These are phyloP conservation scores for Leishmania major DNA, from an alignment of 208 protist genomes.

Conservation along the genomic window DNA sequence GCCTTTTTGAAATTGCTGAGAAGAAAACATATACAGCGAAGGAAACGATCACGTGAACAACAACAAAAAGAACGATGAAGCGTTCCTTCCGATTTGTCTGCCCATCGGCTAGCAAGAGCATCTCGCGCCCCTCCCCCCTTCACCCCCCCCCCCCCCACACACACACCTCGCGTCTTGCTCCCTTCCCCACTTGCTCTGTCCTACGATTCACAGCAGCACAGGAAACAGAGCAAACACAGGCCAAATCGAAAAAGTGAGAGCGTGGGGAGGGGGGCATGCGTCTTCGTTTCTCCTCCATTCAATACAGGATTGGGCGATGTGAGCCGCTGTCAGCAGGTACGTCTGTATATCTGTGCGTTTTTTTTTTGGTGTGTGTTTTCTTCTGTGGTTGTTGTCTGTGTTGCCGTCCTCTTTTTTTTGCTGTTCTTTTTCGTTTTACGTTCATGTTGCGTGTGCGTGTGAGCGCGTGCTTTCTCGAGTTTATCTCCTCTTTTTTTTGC, in stretches of 20 bases:
- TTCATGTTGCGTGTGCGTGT: neutral
- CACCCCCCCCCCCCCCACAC: too few species aligned
- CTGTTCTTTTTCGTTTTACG: conserved; percentile 12
- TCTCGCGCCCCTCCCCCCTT: neutral
- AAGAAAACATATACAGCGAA: neutral
- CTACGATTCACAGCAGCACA: neutral
- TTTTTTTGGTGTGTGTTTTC: neutral
- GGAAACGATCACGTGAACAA: neutral
- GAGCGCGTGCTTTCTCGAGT: neutral
- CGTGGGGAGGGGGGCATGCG: neutral
- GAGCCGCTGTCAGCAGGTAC: neutral
- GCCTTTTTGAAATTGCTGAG: neutral
- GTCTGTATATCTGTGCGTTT: neutral
- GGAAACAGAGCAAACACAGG: neutral
- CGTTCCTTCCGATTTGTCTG: neutral
- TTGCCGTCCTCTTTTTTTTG: neutral
- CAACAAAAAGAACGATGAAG: neutral
- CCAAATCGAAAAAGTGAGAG: neutral
- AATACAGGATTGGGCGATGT: neutral
- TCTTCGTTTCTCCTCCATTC: conserved; percentile 9
- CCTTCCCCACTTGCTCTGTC: neutral
- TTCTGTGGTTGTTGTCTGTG: neutral
- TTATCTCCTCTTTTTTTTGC: conserved; percentile 6
- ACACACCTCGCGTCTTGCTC: neutral
- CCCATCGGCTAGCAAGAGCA: neutral